Evolutionary conservation across 768 basidiomycete species (phyloP), one percentile per base, ranked within the genome.

Genomic region (Favolaschia claudopus): DNA sequence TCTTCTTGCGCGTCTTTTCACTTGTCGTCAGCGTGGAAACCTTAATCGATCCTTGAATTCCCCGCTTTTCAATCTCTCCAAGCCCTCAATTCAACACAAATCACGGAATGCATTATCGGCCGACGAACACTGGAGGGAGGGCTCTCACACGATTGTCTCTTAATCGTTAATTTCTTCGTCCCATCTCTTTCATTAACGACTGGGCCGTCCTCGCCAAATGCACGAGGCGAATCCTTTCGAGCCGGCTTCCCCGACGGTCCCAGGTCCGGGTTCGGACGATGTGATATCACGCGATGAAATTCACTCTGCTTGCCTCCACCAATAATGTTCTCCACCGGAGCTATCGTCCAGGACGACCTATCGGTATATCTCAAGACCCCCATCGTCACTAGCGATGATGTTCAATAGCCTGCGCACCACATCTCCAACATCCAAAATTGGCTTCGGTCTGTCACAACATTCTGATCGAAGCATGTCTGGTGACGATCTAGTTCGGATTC

Each of bases 381-480:
- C 27, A 48, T 37, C 33, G 22, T 20, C n/a, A 20, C 28, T 19
- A 10, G 29, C 43, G 34, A 53, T 58, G 22, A 50, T 46, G 49
- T 9, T 12, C 24, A 19, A 37, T n/a, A 53, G 38, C 32, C 54
- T 47, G 44, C 32, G 36, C 50, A 27, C 13, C 19, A 10, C n/a
- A 58, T 34, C 36, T 20, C 50, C 45, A 34, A 43, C 42, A 28
- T 9, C 1, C 40, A 32, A 4, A 29, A 57, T 36, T 36, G 34
- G 28, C 39, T 47, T 31, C 39, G 48, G 9, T 36, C 55, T 38
- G 47, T 59, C 57, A 45, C 58, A 60, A 12, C 42, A 19, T 28
- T 47, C 54, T 61, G 60, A 61, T 61, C 48, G 60, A 61, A 61
- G 48, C 39, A 40, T 36, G 47, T 55, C 60, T 40, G 47, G 53